Conservation (phyloP, 179 eudicot species). For the Heliamphora pulchella region DNA sequence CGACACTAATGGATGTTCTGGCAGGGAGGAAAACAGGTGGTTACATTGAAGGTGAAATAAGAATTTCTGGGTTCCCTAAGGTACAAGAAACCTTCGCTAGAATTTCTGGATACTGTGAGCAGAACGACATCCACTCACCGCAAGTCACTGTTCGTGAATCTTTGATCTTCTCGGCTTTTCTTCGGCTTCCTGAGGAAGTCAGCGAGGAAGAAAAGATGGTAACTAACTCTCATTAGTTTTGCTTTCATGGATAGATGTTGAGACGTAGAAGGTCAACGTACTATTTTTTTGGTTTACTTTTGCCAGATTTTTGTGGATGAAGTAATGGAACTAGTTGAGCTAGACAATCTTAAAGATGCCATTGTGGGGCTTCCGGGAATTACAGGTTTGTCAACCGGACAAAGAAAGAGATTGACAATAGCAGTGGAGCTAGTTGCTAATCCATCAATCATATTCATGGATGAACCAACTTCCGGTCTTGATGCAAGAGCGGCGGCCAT, state of each 20-base stretch:
- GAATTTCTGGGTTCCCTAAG: constrained; percentile 80
- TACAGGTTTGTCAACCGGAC: constrained; percentile 89
- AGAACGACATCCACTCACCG: constrained; percentile 90
- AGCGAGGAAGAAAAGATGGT: constrained; percentile 78
- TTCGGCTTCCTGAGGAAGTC: constrained; percentile 76
- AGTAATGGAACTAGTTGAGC: constrained; percentile 79
- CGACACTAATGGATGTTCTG: constrained; percentile 88
- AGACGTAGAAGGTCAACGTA: neutral
- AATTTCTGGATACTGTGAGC: constrained; percentile 92
- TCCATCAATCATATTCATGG: constrained; percentile 96
- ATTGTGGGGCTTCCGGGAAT: constrained; percentile 84
- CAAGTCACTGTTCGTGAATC: constrained; percentile 89
- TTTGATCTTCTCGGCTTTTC: constrained; percentile 83
- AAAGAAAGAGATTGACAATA: constrained; percentile 82
- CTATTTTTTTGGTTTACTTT: no score
- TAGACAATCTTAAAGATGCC: constrained; percentile 63
- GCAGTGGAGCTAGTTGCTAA: constrained; percentile 97
- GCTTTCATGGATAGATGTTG: neutral
- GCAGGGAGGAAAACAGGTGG: constrained; percentile 97
- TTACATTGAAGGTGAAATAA: constrained; percentile 79
- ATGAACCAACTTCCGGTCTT: constrained; percentile 94
- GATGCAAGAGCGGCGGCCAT: constrained; percentile 99
- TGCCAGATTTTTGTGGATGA: constrained; percentile 66
- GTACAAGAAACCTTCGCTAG: constrained; percentile 87
- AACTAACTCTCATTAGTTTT: constrained; percentile 4